These are phyloP conservation scores for Pseudocercospora pini-densiflorae DNA, from an alignment of 2,329 filamentous ascomycete species.

Conservation along the genomic window DNA sequence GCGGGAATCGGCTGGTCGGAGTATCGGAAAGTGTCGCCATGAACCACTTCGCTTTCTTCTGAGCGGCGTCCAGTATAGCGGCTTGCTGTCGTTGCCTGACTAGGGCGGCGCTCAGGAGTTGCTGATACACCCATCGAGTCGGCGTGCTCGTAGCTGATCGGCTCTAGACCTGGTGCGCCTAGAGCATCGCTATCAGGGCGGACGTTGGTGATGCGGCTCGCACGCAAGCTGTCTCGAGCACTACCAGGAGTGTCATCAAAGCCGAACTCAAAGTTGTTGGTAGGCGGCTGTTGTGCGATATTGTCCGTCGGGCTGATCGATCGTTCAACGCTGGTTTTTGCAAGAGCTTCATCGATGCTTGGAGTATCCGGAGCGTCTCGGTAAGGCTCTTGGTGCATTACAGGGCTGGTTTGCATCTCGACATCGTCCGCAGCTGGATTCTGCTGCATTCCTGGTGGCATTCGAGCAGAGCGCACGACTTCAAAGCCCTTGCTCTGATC, in stretches of 20 bases:
- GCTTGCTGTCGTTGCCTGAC: slow-evolving; percentile 17
- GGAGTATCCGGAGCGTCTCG: slow-evolving; percentile 33
- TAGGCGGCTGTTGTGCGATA: slow-evolving; percentile 11
- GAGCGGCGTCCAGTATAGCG: slow-evolving; percentile 9
- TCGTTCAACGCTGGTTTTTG: slow-evolving; percentile 16
- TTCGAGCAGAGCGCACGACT: slow-evolving; percentile 86
- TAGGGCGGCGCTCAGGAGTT: slow-evolving; percentile 19
- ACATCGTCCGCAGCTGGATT: slow-evolving; percentile 60
- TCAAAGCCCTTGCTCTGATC: slow-evolving; percentile 94
- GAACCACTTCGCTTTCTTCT: neutral
- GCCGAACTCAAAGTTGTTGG: slow-evolving; percentile 31
- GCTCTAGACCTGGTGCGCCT: slow-evolving; percentile 27
- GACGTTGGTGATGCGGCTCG: slow-evolving; percentile 19
- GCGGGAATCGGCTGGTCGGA: slow-evolving; percentile 32
- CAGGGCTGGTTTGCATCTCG: slow-evolving; percentile 40
- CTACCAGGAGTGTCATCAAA: slow-evolving; percentile 20
- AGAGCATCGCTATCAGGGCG: slow-evolving; percentile 28
- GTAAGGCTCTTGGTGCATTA: slow-evolving; percentile 40
- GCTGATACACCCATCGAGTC: slow-evolving; percentile 22
- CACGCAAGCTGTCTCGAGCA: slow-evolving; percentile 8
- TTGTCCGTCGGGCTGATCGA: slow-evolving; percentile 27
- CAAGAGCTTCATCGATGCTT: neutral
- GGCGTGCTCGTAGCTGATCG: slow-evolving; percentile 28
- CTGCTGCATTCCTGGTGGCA: slow-evolving; percentile 72
- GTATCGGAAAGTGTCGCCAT: slow-evolving; percentile 14